Base-by-base conservation (phyloP, 192 early-diverging fungal genomes). In the Allomyces macrogynus region DNA sequence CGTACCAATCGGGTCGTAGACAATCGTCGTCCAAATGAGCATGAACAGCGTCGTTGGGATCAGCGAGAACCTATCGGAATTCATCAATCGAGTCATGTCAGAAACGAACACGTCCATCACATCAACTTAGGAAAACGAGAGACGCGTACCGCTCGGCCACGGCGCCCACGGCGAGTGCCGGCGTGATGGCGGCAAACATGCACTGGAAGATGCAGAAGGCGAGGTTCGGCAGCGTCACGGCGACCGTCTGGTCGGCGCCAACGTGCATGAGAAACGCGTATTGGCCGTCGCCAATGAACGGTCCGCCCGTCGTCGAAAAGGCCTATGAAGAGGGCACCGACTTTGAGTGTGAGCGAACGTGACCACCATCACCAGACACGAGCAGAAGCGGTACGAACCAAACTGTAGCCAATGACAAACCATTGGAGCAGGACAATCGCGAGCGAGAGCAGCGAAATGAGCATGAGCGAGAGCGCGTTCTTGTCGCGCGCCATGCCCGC, bases 121-220 rank as follows among this genome's bases (percentile, higher is more conserved):
- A 24, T 2, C 60, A 60, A 11, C 7, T 1, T n/a, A n/a, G n/a
- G n/a, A n/a, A n/a, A 7, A 61, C 16, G 42, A 40, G 23, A 0
- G 16, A 60, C 20, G 20, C 49, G 20, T 57, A 57, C 32, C 95
- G 84, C 72, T 95, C 95, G 43, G 92, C 90, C n/a, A 87, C 86
- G 27, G 90, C 85, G 40, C 93, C 93, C 62, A 95, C 84, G 16
- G 91, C 89, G 64, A 98, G 77, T 14, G 91, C 92, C 14, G 90
- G 84, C 1, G 93, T 95, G 67, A 98, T 76, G 14, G 87, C 86
- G 1, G 92, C 92, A 74, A 94, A 94, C 82, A 93, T 90, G 70
- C 90, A 80, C 78, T 97, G 92, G 81, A 80, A 91, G 40, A 92
- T 73, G 26, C 84, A 82, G 63, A 88, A 93, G 60, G 87, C 83